A percentile compares a stretch with the other conserved stretches of the same genome.
Evolutionary conservation across 371 early-diverging fungal species (phyloP).

Genomic region (Mortierella sp.): DNA sequence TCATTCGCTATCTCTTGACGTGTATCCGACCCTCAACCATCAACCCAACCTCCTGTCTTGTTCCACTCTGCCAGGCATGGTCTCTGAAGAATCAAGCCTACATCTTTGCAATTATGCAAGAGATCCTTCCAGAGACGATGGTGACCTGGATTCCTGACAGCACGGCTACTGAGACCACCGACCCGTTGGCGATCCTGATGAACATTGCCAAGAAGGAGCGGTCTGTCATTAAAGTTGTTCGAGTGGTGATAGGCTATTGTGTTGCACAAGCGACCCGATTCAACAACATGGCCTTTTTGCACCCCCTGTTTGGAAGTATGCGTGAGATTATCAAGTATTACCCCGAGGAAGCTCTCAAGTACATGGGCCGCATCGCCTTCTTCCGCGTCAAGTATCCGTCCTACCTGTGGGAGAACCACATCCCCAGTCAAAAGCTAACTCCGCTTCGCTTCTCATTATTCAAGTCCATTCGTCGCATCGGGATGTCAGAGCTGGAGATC

Average conservation of each 20-base stretch:
- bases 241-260: slow-evolving; percentile 26
- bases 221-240: background rate
- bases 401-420: slow-evolving; percentile 18
- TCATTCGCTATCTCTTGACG: slow-evolving; percentile 7
- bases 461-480: slow-evolving; percentile 9
- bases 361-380: slow-evolving; percentile 16
- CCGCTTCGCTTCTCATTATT: background rate
- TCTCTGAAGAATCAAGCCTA: background rate
- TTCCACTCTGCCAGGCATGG: slow-evolving; percentile 13
- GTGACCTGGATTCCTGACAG: slow-evolving; percentile 31
- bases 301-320: slow-evolving; percentile 15
- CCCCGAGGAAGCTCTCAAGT: slow-evolving; percentile 1
- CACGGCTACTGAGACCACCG: background rate
- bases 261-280: slow-evolving; percentile 12
- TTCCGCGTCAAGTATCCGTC: slow-evolving; percentile 19
- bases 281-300: slow-evolving; percentile 13
- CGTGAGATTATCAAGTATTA: slow-evolving; percentile 1
- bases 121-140: background rate
- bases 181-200: slow-evolving; percentile 18
- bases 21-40: slow-evolving; percentile 9
- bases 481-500: background rate
- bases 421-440: background rate
- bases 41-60: slow-evolving; percentile 5
- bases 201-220: background rate
- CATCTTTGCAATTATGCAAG: background rate